phyloP scores from a whole-genome alignment of 495 filamentous ascomycete species.

The Penicillium cataractarum region DNA sequence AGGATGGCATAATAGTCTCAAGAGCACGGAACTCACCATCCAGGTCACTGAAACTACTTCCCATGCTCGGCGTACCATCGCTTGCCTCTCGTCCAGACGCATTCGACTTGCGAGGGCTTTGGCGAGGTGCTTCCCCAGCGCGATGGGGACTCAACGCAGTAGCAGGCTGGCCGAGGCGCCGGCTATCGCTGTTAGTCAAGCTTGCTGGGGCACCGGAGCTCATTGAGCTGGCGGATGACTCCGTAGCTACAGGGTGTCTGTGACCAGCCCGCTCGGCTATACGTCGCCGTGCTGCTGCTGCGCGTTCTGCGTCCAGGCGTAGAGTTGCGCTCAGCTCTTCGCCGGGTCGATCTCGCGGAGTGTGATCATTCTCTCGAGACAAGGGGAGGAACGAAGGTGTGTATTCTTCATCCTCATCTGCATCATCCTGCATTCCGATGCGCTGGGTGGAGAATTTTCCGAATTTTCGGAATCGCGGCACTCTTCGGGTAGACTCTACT shows the following conservation, averaged over 20 bases:
- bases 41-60: conserved; percentile 95
- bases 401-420: conserved; percentile 54
- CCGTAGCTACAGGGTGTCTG: conserved; percentile 54
- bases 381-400: conserved; percentile 78
- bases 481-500: conserved; percentile 45
- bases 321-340: conserved; percentile 68
- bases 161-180: conserved; percentile 22
- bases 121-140: conserved; percentile 57
- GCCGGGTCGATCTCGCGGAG: conserved; percentile 28
- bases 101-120: conserved; percentile 56
- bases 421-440: conserved; percentile 39
- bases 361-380: conserved; percentile 31
- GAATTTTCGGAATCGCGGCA: conserved; percentile 39
- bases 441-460: conserved; percentile 46
- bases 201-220: conserved; percentile 44
- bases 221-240: conserved; percentile 65
- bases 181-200: conserved; percentile 23
- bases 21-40: conserved; percentile 65
- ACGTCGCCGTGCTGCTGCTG: conserved; percentile 43
- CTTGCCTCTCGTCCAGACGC: conserved; percentile 67
- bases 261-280: conserved; percentile 29
- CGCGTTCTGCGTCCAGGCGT: conserved; percentile 48
- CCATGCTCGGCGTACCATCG: conserved; percentile 93
- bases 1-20: background rate
- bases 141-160: conserved; percentile 56